Evolutionary conservation across 352 stramenopile genomes (phyloP).

Genomic region (Globisporangium orthogonon): DNA sequence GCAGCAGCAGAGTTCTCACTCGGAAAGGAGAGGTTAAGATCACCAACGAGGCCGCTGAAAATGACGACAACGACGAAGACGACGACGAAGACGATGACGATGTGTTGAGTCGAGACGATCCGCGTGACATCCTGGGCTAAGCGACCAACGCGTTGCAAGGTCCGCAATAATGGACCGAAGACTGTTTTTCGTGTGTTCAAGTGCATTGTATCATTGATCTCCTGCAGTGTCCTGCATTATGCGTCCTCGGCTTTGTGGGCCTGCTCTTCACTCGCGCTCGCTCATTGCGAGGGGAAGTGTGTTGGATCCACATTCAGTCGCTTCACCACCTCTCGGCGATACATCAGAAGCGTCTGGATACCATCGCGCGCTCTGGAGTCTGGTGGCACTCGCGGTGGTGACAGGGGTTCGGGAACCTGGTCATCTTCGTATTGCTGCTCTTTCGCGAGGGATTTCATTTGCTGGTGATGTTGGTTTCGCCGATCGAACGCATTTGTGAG

Average conservation of each 20-base stretch:
- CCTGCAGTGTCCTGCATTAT: background rate
- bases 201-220: background rate
- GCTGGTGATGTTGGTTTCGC: background rate
- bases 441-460: background rate
- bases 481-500: slow-evolving; percentile 3
- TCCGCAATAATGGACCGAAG: background rate
- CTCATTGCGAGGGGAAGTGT: slow-evolving; percentile 10
- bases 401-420: background rate
- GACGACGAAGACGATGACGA: slow-evolving; percentile 22
- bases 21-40: too few relatives aligned
- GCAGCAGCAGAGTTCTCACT: slow-evolving; percentile 10
- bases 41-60: background rate
- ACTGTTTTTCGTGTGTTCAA: background rate
- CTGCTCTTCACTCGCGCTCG: background rate
- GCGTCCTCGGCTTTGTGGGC: background rate
- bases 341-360: slow-evolving; percentile 58
- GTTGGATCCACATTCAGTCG: slow-evolving; percentile 27
- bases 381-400: background rate
- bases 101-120: slow-evolving; percentile 14
- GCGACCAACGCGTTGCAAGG: background rate
- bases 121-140: slow-evolving; percentile 32
- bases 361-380: slow-evolving; percentile 36
- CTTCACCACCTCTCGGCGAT: slow-evolving; percentile 58
- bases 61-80: slow-evolving; percentile 7
- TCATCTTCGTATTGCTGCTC: background rate